These are phyloP conservation scores for Diphasiastrum complanatum DNA, from an alignment of 83 land plant genomes.

Conservation along the genomic window DNA sequence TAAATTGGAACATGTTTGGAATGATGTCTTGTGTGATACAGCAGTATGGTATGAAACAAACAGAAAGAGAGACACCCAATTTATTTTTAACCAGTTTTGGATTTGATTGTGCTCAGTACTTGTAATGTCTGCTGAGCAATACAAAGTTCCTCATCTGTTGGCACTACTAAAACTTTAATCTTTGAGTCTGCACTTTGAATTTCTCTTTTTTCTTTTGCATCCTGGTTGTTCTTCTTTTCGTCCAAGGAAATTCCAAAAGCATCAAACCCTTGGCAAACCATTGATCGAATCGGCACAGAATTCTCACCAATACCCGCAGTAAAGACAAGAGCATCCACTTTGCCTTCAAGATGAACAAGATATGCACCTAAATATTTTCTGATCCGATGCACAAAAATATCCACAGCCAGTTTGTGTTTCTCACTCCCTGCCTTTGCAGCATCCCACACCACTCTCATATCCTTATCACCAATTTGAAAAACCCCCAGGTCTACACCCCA, in stretches of 20 bases:
- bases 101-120: too few species aligned
- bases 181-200: conserved; percentile 28
- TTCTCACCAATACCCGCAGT: conserved; percentile 42
- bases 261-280: conserved; percentile 30
- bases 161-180: conserved; percentile 37
- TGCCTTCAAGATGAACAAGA: conserved; percentile 32
- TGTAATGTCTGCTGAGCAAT: conserved; percentile 40
- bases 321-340: conserved; percentile 40
- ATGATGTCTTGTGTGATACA: too few species aligned
- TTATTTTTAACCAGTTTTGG: too few species aligned
- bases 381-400: conserved; percentile 34
- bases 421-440: conserved; percentile 31
- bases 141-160: conserved; percentile 41
- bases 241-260: conserved; percentile 32
- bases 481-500: conserved; percentile 37
- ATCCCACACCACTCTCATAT: conserved; percentile 32
- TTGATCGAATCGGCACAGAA: conserved; percentile 28
- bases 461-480: conserved; percentile 37
- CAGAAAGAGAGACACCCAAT: too few species aligned
- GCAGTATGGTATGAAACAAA: too few species aligned
- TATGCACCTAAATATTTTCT: conserved; percentile 41
- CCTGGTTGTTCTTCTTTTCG: conserved; percentile 17
- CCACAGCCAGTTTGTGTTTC: conserved; percentile 33
- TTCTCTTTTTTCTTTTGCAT: conserved; percentile 23
- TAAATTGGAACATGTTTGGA: too few species aligned